A percentile compares a stretch with the other conserved stretches of the same genome.
Conservation (phyloP, 768 basidiomycete species). For the Myochromella boudieri region DNA sequence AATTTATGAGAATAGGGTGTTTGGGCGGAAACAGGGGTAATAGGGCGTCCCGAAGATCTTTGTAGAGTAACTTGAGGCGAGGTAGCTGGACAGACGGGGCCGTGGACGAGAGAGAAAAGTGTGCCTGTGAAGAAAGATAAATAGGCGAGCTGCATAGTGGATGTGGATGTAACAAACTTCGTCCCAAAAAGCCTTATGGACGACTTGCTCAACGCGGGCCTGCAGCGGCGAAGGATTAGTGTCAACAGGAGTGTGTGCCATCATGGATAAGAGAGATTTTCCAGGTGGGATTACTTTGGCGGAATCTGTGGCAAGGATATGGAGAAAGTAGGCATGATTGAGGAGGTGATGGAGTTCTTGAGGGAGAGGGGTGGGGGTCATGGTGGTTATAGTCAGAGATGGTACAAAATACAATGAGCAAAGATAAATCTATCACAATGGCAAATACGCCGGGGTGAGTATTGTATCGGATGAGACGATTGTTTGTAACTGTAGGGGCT, state of each 20-base stretch:
- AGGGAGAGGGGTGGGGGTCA: constrained; percentile 41
- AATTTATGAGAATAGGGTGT: constrained; percentile 47
- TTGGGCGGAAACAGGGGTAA: constrained; percentile 56
- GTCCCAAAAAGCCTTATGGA: constrained; percentile 73
- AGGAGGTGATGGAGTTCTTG: constrained; percentile 54
- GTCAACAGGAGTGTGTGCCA: constrained; percentile 28
- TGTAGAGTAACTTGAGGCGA: constrained; percentile 56
- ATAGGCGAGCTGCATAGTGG: background rate
- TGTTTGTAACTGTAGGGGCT: no score
- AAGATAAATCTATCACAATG: constrained; percentile 1
- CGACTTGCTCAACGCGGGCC: constrained; percentile 48
- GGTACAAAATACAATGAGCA: no score
- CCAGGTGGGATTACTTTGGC: constrained; percentile 62
- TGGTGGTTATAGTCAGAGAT: constrained; percentile 5
- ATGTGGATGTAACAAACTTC: constrained; percentile 47
- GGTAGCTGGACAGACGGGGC: constrained; percentile 57
- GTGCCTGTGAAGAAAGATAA: constrained; percentile 39
- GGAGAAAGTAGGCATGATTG: constrained; percentile 64
- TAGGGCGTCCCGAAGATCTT: constrained; percentile 51
- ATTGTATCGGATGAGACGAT: constrained; percentile 9
- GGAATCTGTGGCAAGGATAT: constrained; percentile 65
- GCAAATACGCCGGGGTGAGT: constrained; percentile 20
- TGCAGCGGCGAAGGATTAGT: constrained; percentile 21
- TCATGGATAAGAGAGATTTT: constrained; percentile 69
- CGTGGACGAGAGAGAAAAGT: constrained; percentile 54